A percentile compares a stretch with the other conserved stretches of the same genome.
These are phyloP conservation scores for Apiospora saccharicola DNA, from an alignment of 2,329 filamentous ascomycete genomes.

Conservation along the genomic window DNA sequence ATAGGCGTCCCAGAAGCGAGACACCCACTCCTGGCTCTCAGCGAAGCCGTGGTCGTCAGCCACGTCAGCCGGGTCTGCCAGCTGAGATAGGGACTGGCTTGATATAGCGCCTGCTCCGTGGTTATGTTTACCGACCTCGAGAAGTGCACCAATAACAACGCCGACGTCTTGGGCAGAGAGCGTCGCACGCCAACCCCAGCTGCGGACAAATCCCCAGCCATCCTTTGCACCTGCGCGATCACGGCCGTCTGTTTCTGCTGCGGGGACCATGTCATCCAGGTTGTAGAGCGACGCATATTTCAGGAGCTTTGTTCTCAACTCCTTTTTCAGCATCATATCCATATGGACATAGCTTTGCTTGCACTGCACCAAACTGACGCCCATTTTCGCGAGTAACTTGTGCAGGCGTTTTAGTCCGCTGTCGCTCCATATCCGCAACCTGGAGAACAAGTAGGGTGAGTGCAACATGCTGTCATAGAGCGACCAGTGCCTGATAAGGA, in stretches of 20 bases:
- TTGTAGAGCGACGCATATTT: constrained; percentile 95
- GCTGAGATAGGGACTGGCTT: constrained; percentile 37
- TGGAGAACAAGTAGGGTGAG: constrained; percentile 90
- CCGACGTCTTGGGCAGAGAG: constrained; percentile 92
- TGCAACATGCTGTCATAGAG: constrained; percentile 99
- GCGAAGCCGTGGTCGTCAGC: constrained; percentile 53
- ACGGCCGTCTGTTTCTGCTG: constrained; percentile 73
- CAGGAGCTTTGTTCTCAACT: constrained; percentile 82
- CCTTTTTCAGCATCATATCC: constrained; percentile 95
- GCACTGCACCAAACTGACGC: constrained; percentile 90
- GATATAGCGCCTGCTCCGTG: constrained; percentile 35
- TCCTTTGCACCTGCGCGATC: constrained; percentile 79
- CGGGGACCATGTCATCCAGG: constrained; percentile 89
- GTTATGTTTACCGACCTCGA: constrained; percentile 80
- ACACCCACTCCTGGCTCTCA: constrained; percentile 70
- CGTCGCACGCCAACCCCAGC: constrained; percentile 97
- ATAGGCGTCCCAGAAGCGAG: constrained; percentile 75
- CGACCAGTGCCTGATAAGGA: constrained; percentile 95
- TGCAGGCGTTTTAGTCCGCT: constrained; percentile 86
- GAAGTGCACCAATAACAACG: constrained; percentile 88
- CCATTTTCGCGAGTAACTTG: constrained; percentile 97
- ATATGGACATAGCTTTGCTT: constrained; percentile 97
- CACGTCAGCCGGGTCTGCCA: constrained; percentile 39
- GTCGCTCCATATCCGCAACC: constrained; percentile 94
- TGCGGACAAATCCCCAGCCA: constrained; percentile 95